Evolutionary conservation across 2,329 filamentous ascomycete species (phyloP), one percentile per base, ranked within the genome.

Genomic region (Colletotrichum zoysiae): DNA sequence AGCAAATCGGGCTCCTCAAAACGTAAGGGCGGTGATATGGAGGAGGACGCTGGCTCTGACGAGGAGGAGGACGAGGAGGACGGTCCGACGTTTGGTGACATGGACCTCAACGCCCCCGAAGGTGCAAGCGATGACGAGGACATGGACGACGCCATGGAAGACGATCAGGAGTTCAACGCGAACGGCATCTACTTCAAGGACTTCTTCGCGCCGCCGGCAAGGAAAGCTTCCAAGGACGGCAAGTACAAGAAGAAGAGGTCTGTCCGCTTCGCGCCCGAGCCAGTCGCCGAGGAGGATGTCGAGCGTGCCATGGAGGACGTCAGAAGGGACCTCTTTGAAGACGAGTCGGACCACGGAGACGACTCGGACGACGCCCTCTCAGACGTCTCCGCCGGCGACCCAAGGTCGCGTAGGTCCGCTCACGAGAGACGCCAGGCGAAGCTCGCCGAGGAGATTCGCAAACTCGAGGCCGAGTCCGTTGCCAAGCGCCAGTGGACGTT

Each of bases 401-500:
- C 91, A 18, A 91, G 88, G 78, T 92, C 91, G n/a, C 88, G 93
- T 61, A 88, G 89, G 56, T 98, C 95, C 18, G 90, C 93, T 5
- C 94, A 98, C 81, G 94, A 98, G 83, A 91, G 94, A 65, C 89
- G 93, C 72, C 94, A 95, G 81, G 94, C 94, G 65, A 95, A 94
- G 77, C 87, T 98, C 57, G 90, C 91, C 7, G 93, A 97, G 78
- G 94, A 98, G 80, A 99, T 99, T 75, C 93, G 95, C 74, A 91
- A 92, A 71, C 89, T 99, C 23, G 96, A 99, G 85, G 91, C 93
- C 5, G 94, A 92, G 38, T 95, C 95, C 66, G 92, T 98, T 0
- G 92, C 93, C 40, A 97, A 97, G 82, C 92, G 95, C 70, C 90
- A 95, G 78, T 99, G 96, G 96, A 93, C 93, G 23, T 85, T 98